These are phyloP conservation scores for Malassezia pachydermatis DNA, from an alignment of 1,284 basidiomycete species.

Conservation along the genomic window DNA sequence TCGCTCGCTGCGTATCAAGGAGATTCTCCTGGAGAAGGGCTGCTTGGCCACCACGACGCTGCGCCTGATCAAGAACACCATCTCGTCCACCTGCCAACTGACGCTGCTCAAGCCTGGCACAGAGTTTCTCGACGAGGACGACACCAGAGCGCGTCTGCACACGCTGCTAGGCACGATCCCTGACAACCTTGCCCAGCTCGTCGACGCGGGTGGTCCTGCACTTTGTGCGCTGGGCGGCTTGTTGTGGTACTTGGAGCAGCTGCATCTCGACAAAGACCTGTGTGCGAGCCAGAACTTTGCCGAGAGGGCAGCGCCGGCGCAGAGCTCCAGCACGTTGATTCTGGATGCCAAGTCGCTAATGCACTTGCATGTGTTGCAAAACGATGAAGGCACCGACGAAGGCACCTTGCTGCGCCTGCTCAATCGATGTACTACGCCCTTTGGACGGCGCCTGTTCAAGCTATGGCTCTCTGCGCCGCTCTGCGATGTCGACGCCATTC, in stretches of 20 bases:
- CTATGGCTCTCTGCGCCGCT: conserved; percentile 44
- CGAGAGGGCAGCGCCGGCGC: conserved; percentile 32
- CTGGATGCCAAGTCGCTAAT: conserved; percentile 45
- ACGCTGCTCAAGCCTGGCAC: conserved; percentile 40
- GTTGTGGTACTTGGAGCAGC: conserved; percentile 41
- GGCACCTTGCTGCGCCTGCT: conserved; percentile 44
- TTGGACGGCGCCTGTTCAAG: conserved; percentile 46
- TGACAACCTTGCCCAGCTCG: conserved; percentile 30
- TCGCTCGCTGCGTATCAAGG: conserved; percentile 83
- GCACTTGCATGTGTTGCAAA: conserved; percentile 44
- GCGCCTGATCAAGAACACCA: conserved; percentile 33
- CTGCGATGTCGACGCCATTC: conserved; percentile 26
- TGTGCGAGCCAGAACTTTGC: conserved; percentile 44
- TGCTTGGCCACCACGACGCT: conserved; percentile 30
- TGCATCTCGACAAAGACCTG: conserved; percentile 43
- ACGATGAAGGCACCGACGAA: conserved; percentile 42
- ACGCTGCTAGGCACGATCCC: conserved; percentile 31
- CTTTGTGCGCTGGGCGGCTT: conserved; percentile 41
- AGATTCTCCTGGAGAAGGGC: conserved; percentile 83
- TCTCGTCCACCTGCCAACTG: conserved; percentile 33
- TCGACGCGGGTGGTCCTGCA: conserved; percentile 24
- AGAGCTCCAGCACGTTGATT: conserved; percentile 30
- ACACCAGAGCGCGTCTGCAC: conserved; percentile 28
- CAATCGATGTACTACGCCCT: conserved; percentile 46
- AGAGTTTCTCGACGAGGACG: conserved; percentile 37